phyloP scores from a whole-genome alignment of 768 basidiomycete genomes.

The Termitomyces sp. region DNA sequence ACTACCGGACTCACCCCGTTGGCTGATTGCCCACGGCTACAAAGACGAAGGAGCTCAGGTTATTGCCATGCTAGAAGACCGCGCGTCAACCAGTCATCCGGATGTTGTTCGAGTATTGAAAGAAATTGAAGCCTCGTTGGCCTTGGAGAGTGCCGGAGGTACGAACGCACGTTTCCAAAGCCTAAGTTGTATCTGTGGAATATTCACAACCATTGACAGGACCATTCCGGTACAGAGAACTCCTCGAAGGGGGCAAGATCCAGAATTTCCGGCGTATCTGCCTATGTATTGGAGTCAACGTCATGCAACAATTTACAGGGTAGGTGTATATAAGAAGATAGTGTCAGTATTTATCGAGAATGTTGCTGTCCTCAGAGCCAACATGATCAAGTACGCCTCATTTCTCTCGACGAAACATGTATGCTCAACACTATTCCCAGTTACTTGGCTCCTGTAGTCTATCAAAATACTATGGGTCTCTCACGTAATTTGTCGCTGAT shows the following conservation, averaged over 20 bases:
- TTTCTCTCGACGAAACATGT: background rate
- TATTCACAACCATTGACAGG: constrained; percentile 11
- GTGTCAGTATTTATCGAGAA: background rate
- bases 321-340: background rate
- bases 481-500: constrained; percentile 33
- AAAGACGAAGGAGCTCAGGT: constrained; percentile 27
- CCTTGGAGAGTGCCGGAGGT: constrained; percentile 32
- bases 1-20: constrained; percentile 33
- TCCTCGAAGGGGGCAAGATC: constrained; percentile 28
- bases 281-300: constrained; percentile 30
- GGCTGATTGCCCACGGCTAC: constrained; percentile 33
- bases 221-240: constrained; percentile 28
- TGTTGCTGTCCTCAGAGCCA: constrained; percentile 17
- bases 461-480: constrained; percentile 36
- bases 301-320: constrained; percentile 41
- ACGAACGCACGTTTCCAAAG: background rate
- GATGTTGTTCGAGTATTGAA: constrained; percentile 25
- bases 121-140: constrained; percentile 32
- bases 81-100: constrained; percentile 23
- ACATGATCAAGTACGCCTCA: constrained; percentile 30
- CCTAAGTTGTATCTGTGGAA: background rate
- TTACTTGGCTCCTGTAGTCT: constrained; percentile 33
- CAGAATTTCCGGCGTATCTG: constrained; percentile 33
- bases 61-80: constrained; percentile 28
- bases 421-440: constrained; percentile 10